A percentile compares a stretch with the other conserved stretches of the same genome.
These are phyloP conservation scores for Alnus rubra DNA, from an alignment of 306 rosid species.

Conservation along the genomic window DNA sequence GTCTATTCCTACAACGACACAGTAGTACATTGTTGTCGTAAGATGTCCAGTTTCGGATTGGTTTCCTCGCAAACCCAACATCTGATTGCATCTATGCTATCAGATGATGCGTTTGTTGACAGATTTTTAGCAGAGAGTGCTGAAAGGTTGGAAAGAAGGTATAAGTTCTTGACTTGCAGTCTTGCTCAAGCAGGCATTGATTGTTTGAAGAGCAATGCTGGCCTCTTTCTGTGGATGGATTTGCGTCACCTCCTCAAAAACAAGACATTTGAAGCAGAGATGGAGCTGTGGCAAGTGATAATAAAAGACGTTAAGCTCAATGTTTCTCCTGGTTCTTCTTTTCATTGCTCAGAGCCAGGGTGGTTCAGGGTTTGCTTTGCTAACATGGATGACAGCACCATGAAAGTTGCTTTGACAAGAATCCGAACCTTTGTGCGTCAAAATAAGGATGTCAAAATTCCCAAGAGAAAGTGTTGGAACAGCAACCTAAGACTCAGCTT, in stretches of 20 bases:
- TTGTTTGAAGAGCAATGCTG: conserved; percentile 64
- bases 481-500: conserved; percentile 54
- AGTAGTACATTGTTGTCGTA: conserved; percentile 55
- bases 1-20: conserved; percentile 75
- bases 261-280: conserved; percentile 53
- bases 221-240: conserved; percentile 86
- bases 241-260: conserved; percentile 53
- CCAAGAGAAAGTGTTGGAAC: conserved; percentile 47
- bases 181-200: conserved; percentile 50
- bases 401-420: conserved; percentile 55
- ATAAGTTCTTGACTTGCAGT: conserved; percentile 36
- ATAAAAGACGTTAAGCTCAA: conserved; percentile 70
- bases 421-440: conserved; percentile 45
- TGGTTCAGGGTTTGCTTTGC: conserved; percentile 90
- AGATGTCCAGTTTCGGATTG: conserved; percentile 85
- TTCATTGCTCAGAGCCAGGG: conserved; percentile 74
- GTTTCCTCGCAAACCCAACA: conserved; percentile 78
- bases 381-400: conserved; percentile 72
- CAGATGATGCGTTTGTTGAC: conserved; percentile 57
- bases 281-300: conserved; percentile 58
- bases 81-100: conserved; percentile 62
- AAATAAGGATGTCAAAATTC: conserved; percentile 31
- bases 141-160: conserved; percentile 40
- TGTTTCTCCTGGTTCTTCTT: conserved; percentile 80
- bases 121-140: conserved; percentile 48